Percentiles rank a stretch among this genome's conserved stretches.
Evolutionary conservation across 75 land plant genomes (phyloP).

Genomic region (Pinus taeda): DNA sequence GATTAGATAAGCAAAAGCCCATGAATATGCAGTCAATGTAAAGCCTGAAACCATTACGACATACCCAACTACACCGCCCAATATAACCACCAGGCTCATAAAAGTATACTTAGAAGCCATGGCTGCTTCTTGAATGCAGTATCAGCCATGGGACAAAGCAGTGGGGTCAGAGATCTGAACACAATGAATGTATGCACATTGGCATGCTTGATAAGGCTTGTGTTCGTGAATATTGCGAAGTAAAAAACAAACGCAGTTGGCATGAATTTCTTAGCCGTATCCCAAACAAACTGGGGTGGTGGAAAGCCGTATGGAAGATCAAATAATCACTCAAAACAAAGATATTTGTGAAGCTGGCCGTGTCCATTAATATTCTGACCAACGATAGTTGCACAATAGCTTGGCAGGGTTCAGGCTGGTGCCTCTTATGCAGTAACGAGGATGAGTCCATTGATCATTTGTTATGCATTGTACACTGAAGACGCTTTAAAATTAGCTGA

Average conservation of each 20-base stretch:
- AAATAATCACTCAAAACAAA: too few relatives aligned
- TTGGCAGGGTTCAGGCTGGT: too few relatives aligned
- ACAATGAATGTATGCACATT: slow-evolving; percentile 94
- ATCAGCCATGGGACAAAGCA: slow-evolving; percentile 84
- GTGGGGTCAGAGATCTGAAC: slow-evolving; percentile 76
- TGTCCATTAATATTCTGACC: too few relatives aligned
- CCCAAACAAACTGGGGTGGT: slow-evolving; percentile 29
- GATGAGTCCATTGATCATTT: too few relatives aligned
- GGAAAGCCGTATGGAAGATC: too few relatives aligned
- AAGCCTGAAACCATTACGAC: slow-evolving; percentile 81
- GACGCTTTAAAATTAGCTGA: too few relatives aligned
- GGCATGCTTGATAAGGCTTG: slow-evolving; percentile 84
- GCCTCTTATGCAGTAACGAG: too few relatives aligned
- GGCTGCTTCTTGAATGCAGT: slow-evolving; percentile 78
- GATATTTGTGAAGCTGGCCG: too few relatives aligned
- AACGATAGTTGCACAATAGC: too few relatives aligned
- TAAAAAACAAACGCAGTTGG: slow-evolving; percentile 82
- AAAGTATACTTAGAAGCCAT: slow-evolving; percentile 70
- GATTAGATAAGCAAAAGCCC: slow-evolving; percentile 88
- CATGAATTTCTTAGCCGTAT: slow-evolving; percentile 72
- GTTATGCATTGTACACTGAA: too few relatives aligned
- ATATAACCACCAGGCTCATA: slow-evolving; percentile 48
- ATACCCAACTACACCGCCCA: slow-evolving; percentile 79
- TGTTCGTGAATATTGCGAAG: slow-evolving; percentile 82
- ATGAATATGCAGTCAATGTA: slow-evolving; percentile 70